Evolutionary conservation across 148 eudicot species (phyloP).

Genomic region (Amaranthus hypochondriacus): DNA sequence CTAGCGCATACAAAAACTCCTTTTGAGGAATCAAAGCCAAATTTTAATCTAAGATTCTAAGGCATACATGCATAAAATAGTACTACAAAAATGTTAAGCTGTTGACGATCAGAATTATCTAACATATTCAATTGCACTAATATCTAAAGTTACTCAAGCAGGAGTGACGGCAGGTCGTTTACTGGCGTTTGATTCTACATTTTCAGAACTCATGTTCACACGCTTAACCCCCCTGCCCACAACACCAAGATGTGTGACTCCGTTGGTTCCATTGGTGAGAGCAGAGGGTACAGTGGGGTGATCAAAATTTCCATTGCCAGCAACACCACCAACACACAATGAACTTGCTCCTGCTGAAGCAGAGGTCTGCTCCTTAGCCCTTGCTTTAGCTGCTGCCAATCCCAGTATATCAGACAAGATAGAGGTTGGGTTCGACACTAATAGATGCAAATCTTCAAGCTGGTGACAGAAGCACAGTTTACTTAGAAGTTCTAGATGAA

Average conservation of each 20-base stretch:
- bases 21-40: background rate
- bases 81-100: background rate
- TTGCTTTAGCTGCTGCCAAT: slow-evolving; percentile 62
- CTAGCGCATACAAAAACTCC: background rate
- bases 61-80: background rate
- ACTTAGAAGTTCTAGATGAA: background rate
- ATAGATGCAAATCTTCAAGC: slow-evolving; percentile 90
- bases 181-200: slow-evolving; percentile 38
- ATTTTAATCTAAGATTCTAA: slow-evolving; percentile 10
- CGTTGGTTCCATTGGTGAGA: slow-evolving; percentile 63
- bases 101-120: background rate
- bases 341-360: slow-evolving; percentile 41
- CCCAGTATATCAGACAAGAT: slow-evolving; percentile 72
- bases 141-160: slow-evolving; percentile 28
- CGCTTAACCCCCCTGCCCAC: slow-evolving; percentile 94
- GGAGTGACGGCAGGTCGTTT: slow-evolving; percentile 58
- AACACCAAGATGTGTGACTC: slow-evolving; percentile 78
- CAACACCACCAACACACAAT: slow-evolving; percentile 43
- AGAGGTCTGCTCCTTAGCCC: slow-evolving; percentile 32
- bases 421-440: slow-evolving; percentile 63
- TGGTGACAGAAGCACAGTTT: slow-evolving; percentile 29
- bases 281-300: slow-evolving; percentile 61
- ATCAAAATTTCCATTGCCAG: slow-evolving; percentile 37
- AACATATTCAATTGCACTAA: background rate
- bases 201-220: slow-evolving; percentile 41